Base-by-base conservation (phyloP, 1,139 yeast genomes). In the Geotrichum reessii region DNA sequence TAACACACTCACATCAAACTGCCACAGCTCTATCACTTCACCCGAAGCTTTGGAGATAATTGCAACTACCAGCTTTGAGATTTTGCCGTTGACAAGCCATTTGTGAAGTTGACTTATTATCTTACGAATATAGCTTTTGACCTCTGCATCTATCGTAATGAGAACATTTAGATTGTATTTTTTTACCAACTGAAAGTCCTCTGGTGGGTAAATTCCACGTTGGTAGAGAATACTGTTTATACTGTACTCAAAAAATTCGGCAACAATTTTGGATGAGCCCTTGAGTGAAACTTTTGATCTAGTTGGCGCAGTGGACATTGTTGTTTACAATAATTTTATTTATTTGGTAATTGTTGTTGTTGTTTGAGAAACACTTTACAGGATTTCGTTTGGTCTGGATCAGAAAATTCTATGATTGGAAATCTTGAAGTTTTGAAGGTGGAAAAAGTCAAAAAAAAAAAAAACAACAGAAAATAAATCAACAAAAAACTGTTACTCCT, bases 191-290 rank as follows among this genome's bases (percentile, higher is more conserved):
- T 81, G 82, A 72, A 92, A 92, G 69, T 90, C 97, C 65, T 89
- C 96, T 1, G 89, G 80, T 0, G 97, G 97, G 67, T 92, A 92
- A 47, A 92, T 86, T 0, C 96, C 96, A 58, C 98, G 76, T 70
- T 92, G 98, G 71, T 87, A 92, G 6, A 92, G 78, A 40, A 92
- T 88, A 61, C 86, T 83, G 70, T 88, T 86, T 62, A 89, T 83
- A 60, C 92, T 83, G 69, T 83, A 89, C 67, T 87, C 84, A 68
- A 91, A 91, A 74, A 88, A 91, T 73, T 91, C 96, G 1, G 93
- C 82, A 0, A 90, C 90, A 0, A 82, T 78, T 63, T 85, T 83
- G 44, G 93, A 83, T 0, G 95, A 87, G 4, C 96, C 96, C 66
- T 84, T 84, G 52, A 89, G 75, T 0, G 91, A 83, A 37, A 88